Percentiles rank a stretch among this genome's conserved stretches.
These are phyloP conservation scores for Aspergillus chevalieri DNA, from an alignment of 2,329 filamentous ascomycete genomes.

Conservation along the genomic window DNA sequence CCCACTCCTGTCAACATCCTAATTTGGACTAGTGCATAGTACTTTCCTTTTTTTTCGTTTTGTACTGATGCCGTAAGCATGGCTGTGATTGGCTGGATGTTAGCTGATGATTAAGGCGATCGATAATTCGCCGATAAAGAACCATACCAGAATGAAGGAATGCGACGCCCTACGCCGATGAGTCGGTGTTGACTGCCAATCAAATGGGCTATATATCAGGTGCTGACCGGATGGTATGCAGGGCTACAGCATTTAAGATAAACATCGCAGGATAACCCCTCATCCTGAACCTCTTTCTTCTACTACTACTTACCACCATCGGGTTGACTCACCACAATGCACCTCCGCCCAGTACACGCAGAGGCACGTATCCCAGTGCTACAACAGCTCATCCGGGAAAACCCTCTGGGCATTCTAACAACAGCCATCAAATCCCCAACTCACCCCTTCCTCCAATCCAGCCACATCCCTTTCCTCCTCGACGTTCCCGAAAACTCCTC, in stretches of 20 bases:
- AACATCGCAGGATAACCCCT: neutral
- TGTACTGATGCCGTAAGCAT: too few relatives aligned
- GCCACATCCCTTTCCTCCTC: slow-evolving; percentile 56
- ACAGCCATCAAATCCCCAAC: slow-evolving; percentile 51
- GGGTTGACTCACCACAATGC: slow-evolving; percentile 41
- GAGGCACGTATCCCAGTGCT: slow-evolving; percentile 48
- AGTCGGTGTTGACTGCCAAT: neutral
- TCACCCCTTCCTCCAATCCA: slow-evolving; percentile 51
- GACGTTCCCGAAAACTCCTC: slow-evolving; percentile 41
- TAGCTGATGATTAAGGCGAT: too few relatives aligned
- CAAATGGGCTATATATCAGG: neutral
- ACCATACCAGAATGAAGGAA: neutral
- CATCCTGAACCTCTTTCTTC: neutral
- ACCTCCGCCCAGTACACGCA: slow-evolving; percentile 50
- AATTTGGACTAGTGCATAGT: neutral
- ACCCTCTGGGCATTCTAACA: slow-evolving; percentile 58
- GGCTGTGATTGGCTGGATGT: too few relatives aligned
- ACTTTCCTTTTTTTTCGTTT: neutral
- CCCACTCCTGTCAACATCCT: neutral
- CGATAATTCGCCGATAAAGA: too few relatives aligned
- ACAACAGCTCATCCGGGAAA: slow-evolving; percentile 51
- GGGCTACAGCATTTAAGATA: neutral
- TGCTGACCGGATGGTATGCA: neutral
- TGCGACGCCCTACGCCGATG: neutral
- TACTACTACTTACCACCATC: neutral